A percentile compares a stretch with the other conserved stretches of the same genome.
Evolutionary conservation across 148 eudicot genomes (phyloP).

Genomic region (Chenopodium album): DNA sequence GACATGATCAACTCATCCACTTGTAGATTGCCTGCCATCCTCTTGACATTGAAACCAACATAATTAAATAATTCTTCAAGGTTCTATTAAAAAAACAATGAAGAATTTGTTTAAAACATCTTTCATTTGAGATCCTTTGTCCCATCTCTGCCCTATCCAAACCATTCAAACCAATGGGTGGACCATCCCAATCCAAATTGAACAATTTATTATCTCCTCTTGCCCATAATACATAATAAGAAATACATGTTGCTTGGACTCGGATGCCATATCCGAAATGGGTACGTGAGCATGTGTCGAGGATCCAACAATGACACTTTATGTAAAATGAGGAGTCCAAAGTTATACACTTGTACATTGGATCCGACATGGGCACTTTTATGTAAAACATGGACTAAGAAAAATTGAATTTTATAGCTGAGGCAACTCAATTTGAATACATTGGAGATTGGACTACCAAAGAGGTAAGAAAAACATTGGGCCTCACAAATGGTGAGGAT

Average conservation of each 20-base stretch:
- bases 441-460: constrained; percentile 14
- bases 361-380: background rate
- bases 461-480: background rate
- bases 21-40: constrained; percentile 49
- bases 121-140: constrained; percentile 13
- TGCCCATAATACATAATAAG: constrained; percentile 12
- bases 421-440: constrained; percentile 10
- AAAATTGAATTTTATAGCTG: background rate
- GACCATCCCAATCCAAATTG: constrained; percentile 33
- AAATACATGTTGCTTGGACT: too few species aligned
- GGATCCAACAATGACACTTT: too few species aligned
- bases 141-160: constrained; percentile 14
- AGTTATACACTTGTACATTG: too few species aligned
- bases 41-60: constrained; percentile 39
- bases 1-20: constrained; percentile 36
- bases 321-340: too few species aligned
- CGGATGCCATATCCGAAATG: too few species aligned
- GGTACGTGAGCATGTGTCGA: too few species aligned
- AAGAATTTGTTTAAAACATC: constrained; percentile 15
- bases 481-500: constrained; percentile 30
- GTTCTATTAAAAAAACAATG: background rate
- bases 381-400: background rate
- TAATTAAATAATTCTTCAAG: constrained; percentile 28
- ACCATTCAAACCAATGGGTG: constrained; percentile 9
- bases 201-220: constrained; percentile 11